phyloP scores from a whole-genome alignment of 176 grass and related monocot genomes.

The Metroxylon sagu region DNA sequence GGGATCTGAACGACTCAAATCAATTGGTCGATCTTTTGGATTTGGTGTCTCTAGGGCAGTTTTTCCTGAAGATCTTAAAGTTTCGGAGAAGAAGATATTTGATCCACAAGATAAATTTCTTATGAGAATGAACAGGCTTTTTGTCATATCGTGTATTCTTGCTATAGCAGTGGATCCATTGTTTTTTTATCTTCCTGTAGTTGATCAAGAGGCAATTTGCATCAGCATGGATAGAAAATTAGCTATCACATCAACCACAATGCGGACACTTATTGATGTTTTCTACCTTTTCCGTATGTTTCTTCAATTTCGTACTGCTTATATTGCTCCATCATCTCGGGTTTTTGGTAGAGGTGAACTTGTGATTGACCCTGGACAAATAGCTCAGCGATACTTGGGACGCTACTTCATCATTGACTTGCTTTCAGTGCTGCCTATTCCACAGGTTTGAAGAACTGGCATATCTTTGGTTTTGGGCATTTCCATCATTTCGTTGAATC shows the following conservation, averaged over 20 bases:
- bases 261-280: slow-evolving; percentile 66
- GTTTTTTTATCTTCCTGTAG: slow-evolving; percentile 70
- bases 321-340: slow-evolving; percentile 61
- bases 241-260: slow-evolving; percentile 55
- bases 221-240: slow-evolving; percentile 58
- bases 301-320: slow-evolving; percentile 82
- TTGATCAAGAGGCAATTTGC: slow-evolving; percentile 26
- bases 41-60: slow-evolving; percentile 51
- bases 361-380: slow-evolving; percentile 61
- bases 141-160: slow-evolving; percentile 63
- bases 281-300: slow-evolving; percentile 58
- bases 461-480: background rate
- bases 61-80: slow-evolving; percentile 62
- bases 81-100: slow-evolving; percentile 53
- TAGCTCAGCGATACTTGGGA: slow-evolving; percentile 62
- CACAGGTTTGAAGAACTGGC: slow-evolving; percentile 42
- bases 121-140: slow-evolving; percentile 61
- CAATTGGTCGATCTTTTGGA: slow-evolving; percentile 27
- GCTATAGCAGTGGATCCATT: slow-evolving; percentile 78
- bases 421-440: slow-evolving; percentile 71
- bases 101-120: slow-evolving; percentile 73
- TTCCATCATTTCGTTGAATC: too few species aligned
- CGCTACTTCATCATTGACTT: slow-evolving; percentile 66
- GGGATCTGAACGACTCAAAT: slow-evolving; percentile 34
- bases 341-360: slow-evolving; percentile 81